A percentile compares a stretch with the other conserved stretches of the same genome.
phyloP scores from a whole-genome alignment of 73 alveolate species.

The Durusdinium trenchii region DNA sequence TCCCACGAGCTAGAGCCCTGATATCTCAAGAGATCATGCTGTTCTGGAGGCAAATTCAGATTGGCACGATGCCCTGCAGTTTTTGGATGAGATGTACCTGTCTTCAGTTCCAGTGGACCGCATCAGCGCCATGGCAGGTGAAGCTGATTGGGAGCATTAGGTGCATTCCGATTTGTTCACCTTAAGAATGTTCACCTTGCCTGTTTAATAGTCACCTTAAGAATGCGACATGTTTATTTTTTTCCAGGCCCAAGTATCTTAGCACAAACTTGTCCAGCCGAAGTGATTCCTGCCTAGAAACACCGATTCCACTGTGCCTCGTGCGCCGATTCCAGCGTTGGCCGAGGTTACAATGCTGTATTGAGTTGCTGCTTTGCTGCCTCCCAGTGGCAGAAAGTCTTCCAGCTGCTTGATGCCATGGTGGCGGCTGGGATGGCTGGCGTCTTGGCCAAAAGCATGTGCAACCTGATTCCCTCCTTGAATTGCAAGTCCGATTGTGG shows the following conservation, averaged over 20 bases:
- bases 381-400: slow-evolving; percentile 19
- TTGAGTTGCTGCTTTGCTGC: slow-evolving; percentile 15
- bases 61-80: slow-evolving; percentile 31
- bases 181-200: too few relatives aligned
- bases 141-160: too few relatives aligned
- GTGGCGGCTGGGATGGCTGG: slow-evolving; percentile 39
- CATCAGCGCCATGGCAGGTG: slow-evolving; percentile 36
- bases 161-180: too few relatives aligned
- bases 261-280: too few relatives aligned
- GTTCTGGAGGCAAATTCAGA: neutral
- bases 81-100: slow-evolving; percentile 22
- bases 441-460: neutral
- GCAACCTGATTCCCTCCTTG: neutral
- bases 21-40: neutral
- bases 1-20: neutral
- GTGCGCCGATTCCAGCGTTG: too few relatives aligned
- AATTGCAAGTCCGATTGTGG: neutral
- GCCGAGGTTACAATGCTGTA: slow-evolving; percentile 20
- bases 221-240: too few relatives aligned
- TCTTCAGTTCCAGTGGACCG: neutral
- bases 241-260: too few relatives aligned
- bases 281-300: too few relatives aligned
- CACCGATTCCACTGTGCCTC: neutral
- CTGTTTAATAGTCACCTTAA: too few relatives aligned
- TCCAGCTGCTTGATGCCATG: slow-evolving; percentile 21